Evolutionary conservation across 2,329 filamentous ascomycete genomes (phyloP), one percentile per base, ranked within the genome.

Genomic region (Colletotrichum falcatum): DNA sequence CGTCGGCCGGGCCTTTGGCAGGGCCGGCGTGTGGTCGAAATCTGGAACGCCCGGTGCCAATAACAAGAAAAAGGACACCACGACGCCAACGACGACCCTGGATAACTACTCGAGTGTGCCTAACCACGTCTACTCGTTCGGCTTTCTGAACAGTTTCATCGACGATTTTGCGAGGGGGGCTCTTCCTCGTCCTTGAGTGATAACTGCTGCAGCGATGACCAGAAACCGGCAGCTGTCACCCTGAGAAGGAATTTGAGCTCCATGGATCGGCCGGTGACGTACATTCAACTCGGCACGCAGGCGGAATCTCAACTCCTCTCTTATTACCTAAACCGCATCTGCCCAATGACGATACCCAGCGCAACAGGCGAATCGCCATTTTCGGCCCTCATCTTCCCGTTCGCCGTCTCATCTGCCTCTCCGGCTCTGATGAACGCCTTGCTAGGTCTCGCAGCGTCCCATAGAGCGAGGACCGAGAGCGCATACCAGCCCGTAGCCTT

Each of bases 21-120:
- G 77, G 33, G 74, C 75, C 30, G 77, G 77, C 3, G 75, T 78
- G 16, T 79, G 77, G 77, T 66, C 73, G 5, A 78, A 77, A 23
- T 70, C 67, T 11, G 64, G 67, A n/a, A 23, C 35, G 5, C 28
- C 14, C 4, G 51, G 23, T 26, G 49, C 18, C 33, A 60, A 30
- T 53, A 53, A 46, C 8, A 67, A 60, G 37, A 69, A 61, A 33
- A 53, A 56, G 14, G n/a, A 35, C 39, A 12, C 42, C 39, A 42
- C 33, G 20, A 48, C 62, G 55, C 63, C 67, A 35, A 56, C 63
- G 23, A 62, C 67, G 6, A 53, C 33, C 11, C 64, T 60, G 44
- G 44, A 70, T 5, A 53, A 54, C 42, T 67, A 62, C 58, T 61
- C 44, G 49, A 67, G 56, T 35, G 26, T 66, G 16, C 67, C 67